phyloP scores from a whole-genome alignment of 805 yeast species.

The Isabelozyma rhagii region DNA sequence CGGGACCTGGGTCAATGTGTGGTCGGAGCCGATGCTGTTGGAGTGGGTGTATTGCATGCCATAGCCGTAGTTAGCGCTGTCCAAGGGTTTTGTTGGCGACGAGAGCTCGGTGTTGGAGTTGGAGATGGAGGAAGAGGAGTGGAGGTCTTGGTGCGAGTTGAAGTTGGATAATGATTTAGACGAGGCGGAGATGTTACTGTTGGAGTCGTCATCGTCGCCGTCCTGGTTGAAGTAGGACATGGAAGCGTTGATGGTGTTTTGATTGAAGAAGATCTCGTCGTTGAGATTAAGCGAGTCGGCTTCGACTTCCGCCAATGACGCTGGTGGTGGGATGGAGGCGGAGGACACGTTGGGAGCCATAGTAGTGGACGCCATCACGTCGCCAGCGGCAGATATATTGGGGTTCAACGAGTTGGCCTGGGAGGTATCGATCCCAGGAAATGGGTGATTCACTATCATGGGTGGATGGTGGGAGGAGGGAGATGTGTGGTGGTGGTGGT shows the following conservation, averaged over 20 bases:
- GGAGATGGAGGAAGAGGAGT: neutral
- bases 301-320: conserved; percentile 10
- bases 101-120: conserved; percentile 5
- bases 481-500: no score
- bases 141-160: neutral
- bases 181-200: neutral
- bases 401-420: no score
- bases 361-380: no score
- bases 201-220: neutral
- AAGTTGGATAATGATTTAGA: conserved; percentile 1
- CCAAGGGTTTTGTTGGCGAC: conserved; percentile 4
- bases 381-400: no score
- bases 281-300: conserved; percentile 18
- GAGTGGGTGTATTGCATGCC: neutral
- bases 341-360: no score
- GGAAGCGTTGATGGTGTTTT: conserved; percentile 1
- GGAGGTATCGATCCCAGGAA: no score
- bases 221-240: neutral
- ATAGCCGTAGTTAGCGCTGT: conserved; percentile 1
- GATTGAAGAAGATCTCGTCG: conserved; percentile 22
- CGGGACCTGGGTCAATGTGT: no score
- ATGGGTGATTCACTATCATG: neutral
- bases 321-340: conserved; percentile 8
- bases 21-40: no score
- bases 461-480: no score